Base-by-base conservation (phyloP, 768 basidiomycete genomes). In the Boletus barrowsii region DNA sequence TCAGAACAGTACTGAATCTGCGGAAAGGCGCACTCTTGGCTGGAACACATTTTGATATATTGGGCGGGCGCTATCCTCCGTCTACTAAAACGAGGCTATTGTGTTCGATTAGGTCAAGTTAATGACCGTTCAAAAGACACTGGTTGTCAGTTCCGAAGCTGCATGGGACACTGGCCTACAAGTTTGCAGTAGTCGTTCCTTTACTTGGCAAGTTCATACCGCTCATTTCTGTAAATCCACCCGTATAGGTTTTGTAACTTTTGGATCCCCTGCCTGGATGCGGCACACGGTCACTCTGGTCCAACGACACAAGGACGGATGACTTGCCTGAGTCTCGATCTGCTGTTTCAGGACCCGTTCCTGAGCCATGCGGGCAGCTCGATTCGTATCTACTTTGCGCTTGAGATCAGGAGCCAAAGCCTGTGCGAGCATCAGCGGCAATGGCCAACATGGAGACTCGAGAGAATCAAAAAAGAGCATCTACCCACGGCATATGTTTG, bases 381-480 rank as follows among this genome's bases (percentile, higher is more conserved):
- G 78, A 52, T 77, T 74, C 3, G 79, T 79, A 60, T 88, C 86
- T 17, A 87, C 86, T 60, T 80, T 81, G 44, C 80, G 77, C 59
- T 76, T 78, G 56, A 87, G 67, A 71, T 84, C 83, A 57, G 86
- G 86, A 20, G 86, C 77, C 76, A 88, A 75, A 65, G 76, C 73
- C 85, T 87, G 57, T 37, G 50, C 39, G 11, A 22, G 29, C 29
- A 49, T 51, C 39, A 61, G 49, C 14, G 29, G 32, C 40, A 43
- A 35, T 41, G 42, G 44, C 14, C 30, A 13, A 29, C 29, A 32
- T 11, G 22, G 29, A 40, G 22, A 22, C 22, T 22, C 22, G 22
- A 22, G 24, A 40, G 33, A 32, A 50, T 39, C 26, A 11, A 20
- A 30, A 43, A 51, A 5, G 26, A 35, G 32, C 24, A 29, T 47